phyloP scores from a whole-genome alignment of 208 protist genomes.

The Trichomonas vaginalis region DNA sequence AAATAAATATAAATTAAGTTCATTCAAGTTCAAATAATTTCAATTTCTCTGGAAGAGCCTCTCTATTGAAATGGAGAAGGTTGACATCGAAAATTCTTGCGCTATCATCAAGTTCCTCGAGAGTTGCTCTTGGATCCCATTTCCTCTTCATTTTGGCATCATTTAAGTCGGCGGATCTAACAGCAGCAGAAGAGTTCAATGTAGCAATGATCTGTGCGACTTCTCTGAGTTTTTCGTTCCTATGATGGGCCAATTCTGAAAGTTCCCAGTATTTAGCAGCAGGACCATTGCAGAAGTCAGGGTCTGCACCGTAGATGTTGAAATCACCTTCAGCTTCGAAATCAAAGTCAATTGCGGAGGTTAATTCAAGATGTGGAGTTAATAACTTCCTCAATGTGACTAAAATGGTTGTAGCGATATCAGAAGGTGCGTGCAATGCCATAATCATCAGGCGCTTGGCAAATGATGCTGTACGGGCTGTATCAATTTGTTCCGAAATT shows the following conservation, averaged over 20 bases:
- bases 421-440: neutral
- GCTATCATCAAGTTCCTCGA: neutral
- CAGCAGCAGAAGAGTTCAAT: neutral
- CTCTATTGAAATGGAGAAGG: neutral
- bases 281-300: neutral
- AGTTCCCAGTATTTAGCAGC: neutral
- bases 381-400: neutral
- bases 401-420: neutral
- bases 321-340: neutral
- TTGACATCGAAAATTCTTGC: neutral
- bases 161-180: neutral
- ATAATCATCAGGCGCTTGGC: neutral
- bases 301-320: neutral
- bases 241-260: neutral
- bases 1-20: neutral
- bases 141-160: neutral
- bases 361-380: neutral
- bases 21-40: neutral
- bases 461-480: neutral
- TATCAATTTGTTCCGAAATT: neutral
- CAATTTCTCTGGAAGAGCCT: neutral
- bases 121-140: neutral
- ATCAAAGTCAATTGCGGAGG: neutral
- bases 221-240: neutral
- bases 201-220: neutral